A percentile compares a stretch with the other conserved stretches of the same genome.
phyloP scores from a whole-genome alignment of 2,329 filamentous ascomycete genomes.

The Sclerotiophoma versabilis region DNA sequence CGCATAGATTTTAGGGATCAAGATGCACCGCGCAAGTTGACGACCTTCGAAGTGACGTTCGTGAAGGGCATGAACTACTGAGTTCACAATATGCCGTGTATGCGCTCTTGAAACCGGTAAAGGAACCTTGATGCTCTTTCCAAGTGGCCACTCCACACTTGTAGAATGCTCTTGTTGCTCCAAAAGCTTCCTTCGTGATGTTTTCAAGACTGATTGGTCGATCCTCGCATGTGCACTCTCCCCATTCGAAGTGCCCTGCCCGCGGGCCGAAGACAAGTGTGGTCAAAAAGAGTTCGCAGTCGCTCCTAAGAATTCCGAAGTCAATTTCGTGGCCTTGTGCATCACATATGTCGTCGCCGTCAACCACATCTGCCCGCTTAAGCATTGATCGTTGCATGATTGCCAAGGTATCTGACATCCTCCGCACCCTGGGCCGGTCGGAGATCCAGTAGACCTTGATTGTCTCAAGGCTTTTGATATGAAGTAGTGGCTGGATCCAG shows the following conservation, averaged over 20 bases:
- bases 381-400: constrained; percentile 26
- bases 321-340: constrained; percentile 1
- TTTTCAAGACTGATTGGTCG: not conserved
- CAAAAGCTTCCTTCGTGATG: not conserved
- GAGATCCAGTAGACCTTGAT: constrained; percentile 27
- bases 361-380: not conserved
- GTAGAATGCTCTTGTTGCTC: not conserved
- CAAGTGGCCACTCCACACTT: constrained; percentile 8
- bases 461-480: constrained; percentile 20
- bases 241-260: not conserved
- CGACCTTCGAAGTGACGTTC: not conserved
- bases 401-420: constrained; percentile 22
- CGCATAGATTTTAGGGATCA: not conserved
- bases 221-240: constrained; percentile 7
- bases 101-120: constrained; percentile 7
- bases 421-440: constrained; percentile 20
- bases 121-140: constrained; percentile 9
- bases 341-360: not conserved
- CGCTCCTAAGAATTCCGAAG: constrained; percentile 1
- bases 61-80: not conserved
- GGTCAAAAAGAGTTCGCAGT: not conserved
- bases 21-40: constrained; percentile 1
- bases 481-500: constrained; percentile 29
- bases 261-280: not conserved
- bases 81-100: constrained; percentile 14